Evolutionary conservation across 2,329 filamentous ascomycete species (phyloP), one percentile per base, ranked within the genome.

Genomic region (Neofusicoccum cordaticola): DNA sequence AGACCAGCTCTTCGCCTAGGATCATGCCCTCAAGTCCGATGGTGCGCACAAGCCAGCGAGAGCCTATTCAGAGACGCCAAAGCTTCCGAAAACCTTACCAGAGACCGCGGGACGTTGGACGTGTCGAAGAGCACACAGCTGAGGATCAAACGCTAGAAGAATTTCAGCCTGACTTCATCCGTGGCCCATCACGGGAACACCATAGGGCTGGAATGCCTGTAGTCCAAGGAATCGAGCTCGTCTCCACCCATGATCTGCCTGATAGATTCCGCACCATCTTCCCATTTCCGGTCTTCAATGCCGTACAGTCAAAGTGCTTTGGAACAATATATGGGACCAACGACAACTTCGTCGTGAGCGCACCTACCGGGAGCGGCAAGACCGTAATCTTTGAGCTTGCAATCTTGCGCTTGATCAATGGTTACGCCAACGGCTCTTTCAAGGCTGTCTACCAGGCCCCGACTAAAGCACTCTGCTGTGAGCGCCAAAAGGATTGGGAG

Each of bases 371-470:
- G 8, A 93, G 91, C 74, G 92, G 92, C 2, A 96, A 96, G 75
- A 96, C 92, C 0, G 90, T 84, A 0, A 83, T 95, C 9, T 83
- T 96, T 67, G 92, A 96, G 75, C 82, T 96, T 51, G 91, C 91
- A 3, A 90, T 96, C 41, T 94, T 91, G 76, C 87, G 86, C 65
- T 81, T 93, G 2, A 81, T 90, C 31, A 82, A 83, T 41, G 81
- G 78, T 4, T 81, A 84, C 53, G 81, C 75, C 71, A 85, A 77
- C 71, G 86, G 78, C 12, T 73, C 81, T 88, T 93, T 89, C 82
- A 96, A 96, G 74, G 87, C 94, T 48, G 85, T 96, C 2, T 96
- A 96, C 70, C 90, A 92, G 76, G 92, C 92, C 11, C 92, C 92
- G 0, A 94, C 90, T 0, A 96, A 95, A 69, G 90, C 92, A 0